Evolutionary conservation across 352 stramenopile species (phyloP), one percentile per base, ranked within the genome.

Genomic region (Phytophthora pluvialis): DNA sequence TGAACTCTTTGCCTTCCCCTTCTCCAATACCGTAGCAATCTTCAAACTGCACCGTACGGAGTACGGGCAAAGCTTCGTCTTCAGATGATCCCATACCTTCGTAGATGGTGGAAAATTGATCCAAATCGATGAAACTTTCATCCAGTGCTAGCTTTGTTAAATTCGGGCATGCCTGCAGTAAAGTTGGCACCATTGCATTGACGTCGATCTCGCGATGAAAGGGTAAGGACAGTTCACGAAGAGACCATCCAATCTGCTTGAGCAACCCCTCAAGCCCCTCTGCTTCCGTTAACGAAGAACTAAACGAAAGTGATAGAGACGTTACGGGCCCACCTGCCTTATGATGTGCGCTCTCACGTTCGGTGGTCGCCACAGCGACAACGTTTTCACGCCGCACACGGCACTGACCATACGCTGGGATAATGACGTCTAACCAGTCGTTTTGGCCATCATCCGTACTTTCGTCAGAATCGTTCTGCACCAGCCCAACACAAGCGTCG

Each of bases 131-230:
- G 35, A 31, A 57, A 21, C 60, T 47, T 16, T 61, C 50, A 50
- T 46, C 12, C 11, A 68, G n/a, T 16, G 52, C 45, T 5, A 68
- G 35, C 11, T 48, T 61, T 8, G 33, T 56, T 33, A 67, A 16
- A 10, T 51, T 54, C 13, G 59, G 59, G 40, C 48, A 67, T 4
- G 48, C 43, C 8, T 26, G 13, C 32, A 67, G 36, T 11, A 67
- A 44, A 6, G 31, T n/a, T 6, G 59, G 33, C 10, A 61, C 28
- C 48, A 61, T 61, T 25, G 59, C 48, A 15, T 67, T 55, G 16
- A 67, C 59, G 16, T 67, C 59, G 8, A 61, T 29, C 13, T 55
- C 59, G 12, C 43, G 59, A 43, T 67, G 40, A 28, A 67, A 67
- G 10, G 59, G 55, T 9, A 67, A 33, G 15, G 59, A 60, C n/a